These are phyloP conservation scores for Talaromyces liani DNA, from an alignment of 495 filamentous ascomycete species.

Conservation along the genomic window DNA sequence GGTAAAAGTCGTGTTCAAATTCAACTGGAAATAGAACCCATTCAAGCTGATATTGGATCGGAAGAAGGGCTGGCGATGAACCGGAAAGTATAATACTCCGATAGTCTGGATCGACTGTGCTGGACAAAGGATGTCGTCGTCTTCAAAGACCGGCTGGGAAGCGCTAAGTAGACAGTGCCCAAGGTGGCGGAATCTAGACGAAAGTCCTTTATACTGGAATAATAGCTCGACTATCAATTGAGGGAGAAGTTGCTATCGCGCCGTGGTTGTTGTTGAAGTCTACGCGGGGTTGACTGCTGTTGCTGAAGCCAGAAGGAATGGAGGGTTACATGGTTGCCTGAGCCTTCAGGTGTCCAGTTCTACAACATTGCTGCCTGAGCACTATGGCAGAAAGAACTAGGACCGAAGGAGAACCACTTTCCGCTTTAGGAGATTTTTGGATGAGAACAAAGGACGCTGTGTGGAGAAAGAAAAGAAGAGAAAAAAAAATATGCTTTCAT, in stretches of 20 bases:
- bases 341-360: not conserved
- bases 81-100: not conserved
- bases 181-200: not conserved
- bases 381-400: not conserved
- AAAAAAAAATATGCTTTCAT: not conserved
- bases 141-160: not conserved
- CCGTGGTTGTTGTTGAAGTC: not conserved
- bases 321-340: not conserved
- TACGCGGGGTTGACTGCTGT: not conserved
- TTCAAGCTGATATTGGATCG: not conserved
- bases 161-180: not conserved
- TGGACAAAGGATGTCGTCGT: not conserved
- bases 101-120: not conserved
- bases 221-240: not conserved
- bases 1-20: not conserved
- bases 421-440: not conserved
- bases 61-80: not conserved
- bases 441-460: not conserved
- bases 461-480: not conserved
- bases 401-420: not conserved
- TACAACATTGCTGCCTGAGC: not conserved
- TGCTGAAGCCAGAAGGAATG: not conserved
- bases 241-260: not conserved
- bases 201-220: not conserved
- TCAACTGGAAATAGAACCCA: conserved; percentile 1